Evolutionary conservation across 768 basidiomycete genomes (phyloP).

Genomic region (Amanita thiersii): DNA sequence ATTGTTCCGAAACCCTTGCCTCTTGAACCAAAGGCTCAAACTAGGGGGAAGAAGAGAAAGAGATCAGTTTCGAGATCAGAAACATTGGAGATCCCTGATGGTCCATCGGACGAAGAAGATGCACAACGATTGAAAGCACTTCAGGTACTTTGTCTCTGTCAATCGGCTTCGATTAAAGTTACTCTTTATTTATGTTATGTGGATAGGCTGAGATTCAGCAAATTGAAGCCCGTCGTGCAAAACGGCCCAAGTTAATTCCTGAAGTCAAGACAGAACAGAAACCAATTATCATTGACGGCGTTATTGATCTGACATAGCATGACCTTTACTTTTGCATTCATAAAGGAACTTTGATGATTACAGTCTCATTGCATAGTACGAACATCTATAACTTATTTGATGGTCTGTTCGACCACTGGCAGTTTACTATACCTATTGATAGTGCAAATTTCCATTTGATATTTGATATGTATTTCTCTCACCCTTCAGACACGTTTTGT

Average conservation of each 20-base stretch:
- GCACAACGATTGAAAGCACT: neutral
- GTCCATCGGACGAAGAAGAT: neutral
- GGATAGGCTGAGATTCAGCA: neutral
- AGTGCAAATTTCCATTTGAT: too few relatives aligned
- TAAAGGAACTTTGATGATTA: neutral
- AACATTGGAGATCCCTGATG: neutral
- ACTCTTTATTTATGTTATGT: neutral
- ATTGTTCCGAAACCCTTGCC: neutral
- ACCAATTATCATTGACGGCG: neutral
- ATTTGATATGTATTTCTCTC: too few relatives aligned
- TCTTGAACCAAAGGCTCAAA: neutral
- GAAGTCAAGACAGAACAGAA: neutral
- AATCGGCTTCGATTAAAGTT: neutral
- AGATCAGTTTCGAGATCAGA: neutral
- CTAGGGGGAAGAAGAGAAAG: neutral
- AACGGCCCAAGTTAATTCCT: neutral
- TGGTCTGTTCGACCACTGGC: too few relatives aligned
- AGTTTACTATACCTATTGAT: too few relatives aligned
- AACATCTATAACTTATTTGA: too few relatives aligned
- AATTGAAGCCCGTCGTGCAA: neutral
- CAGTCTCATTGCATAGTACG: neutral
- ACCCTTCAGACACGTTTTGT: too few relatives aligned
- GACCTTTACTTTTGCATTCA: too few relatives aligned
- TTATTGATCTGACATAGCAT: constrained; percentile 2
- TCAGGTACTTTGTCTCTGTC: neutral